Evolutionary conservation across 2,329 filamentous ascomycete genomes (phyloP).

Genomic region (Didymella lethalis): DNA sequence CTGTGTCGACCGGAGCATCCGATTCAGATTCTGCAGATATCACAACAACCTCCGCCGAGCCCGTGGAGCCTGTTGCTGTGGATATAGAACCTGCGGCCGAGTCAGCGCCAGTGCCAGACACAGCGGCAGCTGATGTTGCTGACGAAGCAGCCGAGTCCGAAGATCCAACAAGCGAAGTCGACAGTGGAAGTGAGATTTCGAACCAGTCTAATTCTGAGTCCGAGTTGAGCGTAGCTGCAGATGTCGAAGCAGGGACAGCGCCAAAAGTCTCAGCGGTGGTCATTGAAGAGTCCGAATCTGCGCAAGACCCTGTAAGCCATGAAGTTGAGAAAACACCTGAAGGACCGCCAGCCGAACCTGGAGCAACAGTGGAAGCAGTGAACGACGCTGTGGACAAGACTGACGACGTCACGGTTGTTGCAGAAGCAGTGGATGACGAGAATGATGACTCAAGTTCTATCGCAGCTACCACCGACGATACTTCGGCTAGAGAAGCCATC

Average conservation of each 20-base stretch:
- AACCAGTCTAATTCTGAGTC: background rate
- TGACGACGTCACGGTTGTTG: background rate
- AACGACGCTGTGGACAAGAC: background rate
- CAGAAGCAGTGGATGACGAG: background rate
- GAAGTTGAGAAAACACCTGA: background rate
- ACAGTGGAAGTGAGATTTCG: background rate
- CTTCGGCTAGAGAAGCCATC: background rate
- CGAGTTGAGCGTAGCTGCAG: background rate
- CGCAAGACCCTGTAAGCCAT: background rate
- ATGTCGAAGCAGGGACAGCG: background rate
- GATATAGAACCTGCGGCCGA: constrained; percentile 5
- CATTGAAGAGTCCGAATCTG: background rate
- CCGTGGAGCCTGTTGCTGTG: constrained; percentile 9
- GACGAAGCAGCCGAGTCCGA: background rate
- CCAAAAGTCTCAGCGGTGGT: background rate
- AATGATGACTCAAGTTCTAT: background rate
- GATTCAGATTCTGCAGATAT: background rate
- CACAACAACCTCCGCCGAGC: background rate
- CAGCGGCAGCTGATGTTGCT: background rate
- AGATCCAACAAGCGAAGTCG: background rate
- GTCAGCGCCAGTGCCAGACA: background rate
- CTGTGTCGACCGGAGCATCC: background rate
- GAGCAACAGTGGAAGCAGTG: background rate
- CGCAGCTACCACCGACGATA: background rate
- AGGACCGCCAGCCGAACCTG: background rate